Base-by-base conservation (phyloP, 1,284 basidiomycete genomes). In the Ustilago lituana region DNA sequence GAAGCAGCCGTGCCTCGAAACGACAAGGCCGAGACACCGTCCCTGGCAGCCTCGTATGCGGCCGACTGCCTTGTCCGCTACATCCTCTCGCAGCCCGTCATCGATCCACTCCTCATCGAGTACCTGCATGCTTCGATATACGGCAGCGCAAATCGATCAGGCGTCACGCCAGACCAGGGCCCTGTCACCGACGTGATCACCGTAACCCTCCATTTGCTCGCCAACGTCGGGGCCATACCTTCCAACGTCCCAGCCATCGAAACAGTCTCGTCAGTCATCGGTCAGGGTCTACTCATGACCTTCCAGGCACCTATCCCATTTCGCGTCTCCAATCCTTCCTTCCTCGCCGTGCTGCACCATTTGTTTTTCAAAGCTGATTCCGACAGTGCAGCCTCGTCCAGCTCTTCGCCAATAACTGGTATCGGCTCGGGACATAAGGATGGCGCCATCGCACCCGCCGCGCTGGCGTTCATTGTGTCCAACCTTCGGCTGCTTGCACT, bases 151-250 rank as follows among this genome's bases (percentile, higher is more conserved):
- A 57, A 43, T 15, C 62, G 50, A 9, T 57, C 57, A 6, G 68
- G 62, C 11, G 23, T 65, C 55, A 20, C 27, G 1, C 47, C 58
- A 2, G 62, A 71, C 31, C 62, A 71, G 37, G 62, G 62, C 5
- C 62, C 68, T n/a, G 15, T 71, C 19, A 66, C 58, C n/a, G 61
- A 71, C 22, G 62, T 58, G 35, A 58, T 71, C 58, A 61, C 58
- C 5, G 52, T 56, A 39, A 66, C 68, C 1, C 51, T 71, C 15
- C 43, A 65, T 17, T 49, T 71, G 1, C 48, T 71, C 11, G 50
- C 63, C 36, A 57, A 55, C 17, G 37, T 61, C 19, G 23, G 31
- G 15, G 14, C 37, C 7, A 19, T 51, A 29, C n/a, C 56, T 5
- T 26, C 44, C 31, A 65, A 59, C 9, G 51, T 71, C 1, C 46